These are phyloP conservation scores for Yamagishiella unicocca DNA, from an alignment of 139 green algal species.

Conservation along the genomic window DNA sequence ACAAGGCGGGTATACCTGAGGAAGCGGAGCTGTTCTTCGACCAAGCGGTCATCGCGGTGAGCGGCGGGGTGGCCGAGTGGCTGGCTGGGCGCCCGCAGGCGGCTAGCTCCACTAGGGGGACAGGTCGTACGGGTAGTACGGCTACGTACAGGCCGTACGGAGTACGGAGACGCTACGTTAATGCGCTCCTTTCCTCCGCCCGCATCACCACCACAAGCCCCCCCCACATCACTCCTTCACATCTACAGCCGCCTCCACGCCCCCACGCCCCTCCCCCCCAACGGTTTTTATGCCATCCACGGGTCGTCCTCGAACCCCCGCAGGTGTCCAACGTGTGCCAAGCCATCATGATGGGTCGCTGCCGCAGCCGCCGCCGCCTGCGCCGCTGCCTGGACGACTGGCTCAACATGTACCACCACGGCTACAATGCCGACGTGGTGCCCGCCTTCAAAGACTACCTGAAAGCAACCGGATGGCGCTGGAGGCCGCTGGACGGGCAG, in stretches of 20 bases:
- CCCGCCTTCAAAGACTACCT: conserved; percentile 34
- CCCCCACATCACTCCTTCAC: too few relatives aligned
- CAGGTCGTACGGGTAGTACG: not conserved
- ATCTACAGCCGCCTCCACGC: not conserved
- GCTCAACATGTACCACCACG: conserved; percentile 84
- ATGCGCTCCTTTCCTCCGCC: too few relatives aligned
- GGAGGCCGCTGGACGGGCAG: not conserved
- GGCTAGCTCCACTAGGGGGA: not conserved
- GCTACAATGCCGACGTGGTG: conserved; percentile 70
- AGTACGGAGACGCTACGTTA: too few relatives aligned
- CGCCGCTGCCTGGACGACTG: conserved; percentile 83
- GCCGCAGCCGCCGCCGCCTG: conserved; percentile 76
- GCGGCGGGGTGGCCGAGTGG: not conserved
- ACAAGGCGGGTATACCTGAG: conserved; percentile 20
- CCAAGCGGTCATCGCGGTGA: conserved; percentile 81
- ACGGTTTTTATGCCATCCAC: too few relatives aligned
- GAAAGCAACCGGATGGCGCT: not conserved
- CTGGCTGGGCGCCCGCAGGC: not conserved
- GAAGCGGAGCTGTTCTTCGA: conserved; percentile 82
- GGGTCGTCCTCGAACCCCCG: too few relatives aligned
- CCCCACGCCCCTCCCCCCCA: not conserved
- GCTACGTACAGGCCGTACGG: too few relatives aligned
- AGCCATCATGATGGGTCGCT: conserved; percentile 82
- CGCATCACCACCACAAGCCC: too few relatives aligned
- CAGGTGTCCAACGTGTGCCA: conserved; percentile 63